Evolutionary conservation across 2,329 filamentous ascomycete genomes (phyloP).

Genomic region (Zasmidium cellare): DNA sequence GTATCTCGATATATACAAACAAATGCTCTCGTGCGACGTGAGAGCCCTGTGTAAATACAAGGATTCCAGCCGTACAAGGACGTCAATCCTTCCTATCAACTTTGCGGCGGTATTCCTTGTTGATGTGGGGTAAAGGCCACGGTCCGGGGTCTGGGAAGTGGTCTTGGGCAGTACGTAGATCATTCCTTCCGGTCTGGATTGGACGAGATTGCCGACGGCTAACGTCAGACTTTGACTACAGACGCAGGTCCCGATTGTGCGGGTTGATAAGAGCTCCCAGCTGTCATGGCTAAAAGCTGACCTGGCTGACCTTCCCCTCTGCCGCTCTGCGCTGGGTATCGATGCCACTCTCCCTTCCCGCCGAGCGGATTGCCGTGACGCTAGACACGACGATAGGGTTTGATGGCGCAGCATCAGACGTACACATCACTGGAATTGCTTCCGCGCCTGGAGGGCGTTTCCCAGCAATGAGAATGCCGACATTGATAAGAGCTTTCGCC

Average conservation of each 20-base stretch:
- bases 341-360: background rate
- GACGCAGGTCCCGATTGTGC: background rate
- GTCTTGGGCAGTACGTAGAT: background rate
- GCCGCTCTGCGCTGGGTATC: background rate
- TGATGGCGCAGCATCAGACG: background rate
- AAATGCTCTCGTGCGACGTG: background rate
- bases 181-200: background rate
- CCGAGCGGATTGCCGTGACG: background rate
- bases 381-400: background rate
- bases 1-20: background rate
- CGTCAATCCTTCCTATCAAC: background rate
- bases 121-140: constrained; percentile 1
- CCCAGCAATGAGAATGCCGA: background rate
- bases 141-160: background rate
- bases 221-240: background rate
- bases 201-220: background rate
- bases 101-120: constrained; percentile 2
- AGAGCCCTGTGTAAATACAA: background rate
- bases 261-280: background rate
- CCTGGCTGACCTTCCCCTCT: too few relatives aligned
- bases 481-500: constrained; percentile 5
- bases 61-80: background rate
- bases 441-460: background rate
- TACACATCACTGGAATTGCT: background rate
- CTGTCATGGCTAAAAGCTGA: background rate